phyloP scores from a whole-genome alignment of 2,329 filamentous ascomycete species.

The Aspergillus fructus region DNA sequence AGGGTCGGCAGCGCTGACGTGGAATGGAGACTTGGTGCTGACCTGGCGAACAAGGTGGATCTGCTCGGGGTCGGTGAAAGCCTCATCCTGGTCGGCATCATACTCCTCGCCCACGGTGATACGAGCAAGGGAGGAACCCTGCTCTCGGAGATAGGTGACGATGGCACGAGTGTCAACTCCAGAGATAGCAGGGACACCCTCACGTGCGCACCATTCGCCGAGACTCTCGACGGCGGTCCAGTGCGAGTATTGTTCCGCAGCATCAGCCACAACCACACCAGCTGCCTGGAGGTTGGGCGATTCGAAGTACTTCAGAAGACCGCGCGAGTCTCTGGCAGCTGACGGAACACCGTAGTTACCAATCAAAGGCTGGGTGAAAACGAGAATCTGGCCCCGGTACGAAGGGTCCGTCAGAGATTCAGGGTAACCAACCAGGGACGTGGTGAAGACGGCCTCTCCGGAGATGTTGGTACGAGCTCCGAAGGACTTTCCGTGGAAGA shows the following conservation, averaged over 20 bases:
- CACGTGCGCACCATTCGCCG: constrained; percentile 89
- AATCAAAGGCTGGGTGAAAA: constrained; percentile 96
- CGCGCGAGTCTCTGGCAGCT: constrained; percentile 77
- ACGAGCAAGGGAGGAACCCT: constrained; percentile 90
- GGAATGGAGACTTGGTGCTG: constrained; percentile 97
- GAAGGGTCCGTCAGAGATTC: constrained; percentile 76
- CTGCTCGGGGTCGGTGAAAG: constrained; percentile 89
- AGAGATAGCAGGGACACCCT: constrained; percentile 93
- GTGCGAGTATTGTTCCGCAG: constrained; percentile 91
- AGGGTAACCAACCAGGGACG: constrained; percentile 94
- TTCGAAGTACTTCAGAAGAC: constrained; percentile 96
- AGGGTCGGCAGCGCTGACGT: constrained; percentile 80
- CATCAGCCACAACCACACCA: constrained; percentile 93
- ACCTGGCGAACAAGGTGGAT: constrained; percentile 96
- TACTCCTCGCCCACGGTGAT: constrained; percentile 97
- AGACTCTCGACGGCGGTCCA: constrained; percentile 98
- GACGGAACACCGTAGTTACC: constrained; percentile 98
- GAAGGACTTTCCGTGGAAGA: constrained; percentile 95
- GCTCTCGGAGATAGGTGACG: constrained; percentile 92
- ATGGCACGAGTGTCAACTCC: constrained; percentile 97
- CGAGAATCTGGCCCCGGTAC: constrained; percentile 81
- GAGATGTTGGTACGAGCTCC: constrained; percentile 96
- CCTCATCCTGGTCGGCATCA: constrained; percentile 96
- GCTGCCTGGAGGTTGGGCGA: constrained; percentile 96
- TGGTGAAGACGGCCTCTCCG: constrained; percentile 97